Evolutionary conservation across 78 protist genomes (phyloP).

Genomic region (Creolimax fragrantissima): DNA sequence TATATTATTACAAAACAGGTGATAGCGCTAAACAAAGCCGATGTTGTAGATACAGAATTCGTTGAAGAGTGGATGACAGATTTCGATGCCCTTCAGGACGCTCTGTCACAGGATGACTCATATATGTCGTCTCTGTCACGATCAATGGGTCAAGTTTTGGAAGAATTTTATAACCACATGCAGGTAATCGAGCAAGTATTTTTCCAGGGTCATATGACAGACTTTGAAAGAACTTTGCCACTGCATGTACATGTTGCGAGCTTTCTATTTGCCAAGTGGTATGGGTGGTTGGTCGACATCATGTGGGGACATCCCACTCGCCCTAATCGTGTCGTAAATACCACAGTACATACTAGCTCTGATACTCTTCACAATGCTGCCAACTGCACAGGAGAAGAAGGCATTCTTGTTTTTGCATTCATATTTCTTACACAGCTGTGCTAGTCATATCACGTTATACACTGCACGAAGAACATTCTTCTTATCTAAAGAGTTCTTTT

Average conservation of each 20-base stretch:
- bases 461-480: too few species aligned
- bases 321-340: background rate
- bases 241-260: background rate
- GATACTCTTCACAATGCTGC: too few species aligned
- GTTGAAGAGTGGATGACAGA: conserved; percentile 82
- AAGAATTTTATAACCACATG: conserved; percentile 71
- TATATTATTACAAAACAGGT: too few species aligned
- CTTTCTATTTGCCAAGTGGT: background rate
- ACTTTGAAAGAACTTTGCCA: background rate
- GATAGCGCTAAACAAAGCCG: conserved; percentile 78
- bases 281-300: background rate
- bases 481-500: too few species aligned
- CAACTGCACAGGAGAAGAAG: too few species aligned
- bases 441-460: too few species aligned
- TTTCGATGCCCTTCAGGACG: conserved; percentile 37
- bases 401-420: too few species aligned
- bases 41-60: conserved; percentile 47
- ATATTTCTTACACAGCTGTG: too few species aligned
- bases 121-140: conserved; percentile 54
- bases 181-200: background rate
- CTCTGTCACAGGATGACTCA: conserved; percentile 25
- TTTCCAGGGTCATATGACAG: background rate
- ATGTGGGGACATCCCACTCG: background rate
- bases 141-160: conserved; percentile 76
- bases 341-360: too few species aligned